Evolutionary conservation across 148 eudicot species (phyloP).

Genomic region (Vaccinium macrocarpon): DNA sequence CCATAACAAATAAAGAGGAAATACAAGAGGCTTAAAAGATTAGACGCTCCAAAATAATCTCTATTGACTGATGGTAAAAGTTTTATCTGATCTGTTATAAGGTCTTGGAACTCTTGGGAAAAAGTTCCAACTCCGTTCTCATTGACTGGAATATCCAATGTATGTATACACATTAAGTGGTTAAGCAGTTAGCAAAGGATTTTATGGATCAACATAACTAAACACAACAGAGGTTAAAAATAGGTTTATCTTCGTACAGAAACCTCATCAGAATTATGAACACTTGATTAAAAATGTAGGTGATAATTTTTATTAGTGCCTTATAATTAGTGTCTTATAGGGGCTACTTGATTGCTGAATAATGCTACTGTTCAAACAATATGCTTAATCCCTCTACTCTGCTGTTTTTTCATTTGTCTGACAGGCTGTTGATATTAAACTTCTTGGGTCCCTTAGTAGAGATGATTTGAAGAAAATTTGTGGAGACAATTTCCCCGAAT

Average conservation of each 20-base stretch:
- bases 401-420: slow-evolving; percentile 11
- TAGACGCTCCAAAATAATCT: background rate
- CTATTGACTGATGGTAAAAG: background rate
- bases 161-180: background rate
- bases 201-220: background rate
- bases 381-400: background rate
- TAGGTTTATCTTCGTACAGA: background rate
- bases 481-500: slow-evolving; percentile 85
- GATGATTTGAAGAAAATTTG: slow-evolving; percentile 94
- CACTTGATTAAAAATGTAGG: background rate
- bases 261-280: background rate
- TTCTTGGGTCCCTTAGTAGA: slow-evolving; percentile 76
- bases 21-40: background rate
- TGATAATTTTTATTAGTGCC: too few relatives aligned
- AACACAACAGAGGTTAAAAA: background rate
- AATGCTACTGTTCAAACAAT: background rate
- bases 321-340: background rate
- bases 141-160: background rate
- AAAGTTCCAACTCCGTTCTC: background rate
- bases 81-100: background rate
- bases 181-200: background rate
- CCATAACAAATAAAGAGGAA: background rate
- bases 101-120: background rate
- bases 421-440: slow-evolving; percentile 92
- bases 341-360: background rate